phyloP scores from a whole-genome alignment of 805 yeast genomes.

The Sungouiozyma ichnusensis region DNA sequence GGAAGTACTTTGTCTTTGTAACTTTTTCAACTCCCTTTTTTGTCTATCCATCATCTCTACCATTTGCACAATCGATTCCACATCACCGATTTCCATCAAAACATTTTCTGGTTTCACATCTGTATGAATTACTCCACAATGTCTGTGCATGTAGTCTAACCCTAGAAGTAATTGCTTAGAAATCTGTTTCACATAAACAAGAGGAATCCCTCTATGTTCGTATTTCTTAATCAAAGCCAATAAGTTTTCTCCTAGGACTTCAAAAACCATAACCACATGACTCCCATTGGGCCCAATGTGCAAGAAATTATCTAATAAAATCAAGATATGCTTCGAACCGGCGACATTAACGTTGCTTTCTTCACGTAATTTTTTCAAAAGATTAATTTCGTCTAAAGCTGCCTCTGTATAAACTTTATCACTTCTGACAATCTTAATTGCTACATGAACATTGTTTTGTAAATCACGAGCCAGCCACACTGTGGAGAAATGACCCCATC shows the following conservation, averaged over 20 bases:
- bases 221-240: slow-evolving; percentile 73
- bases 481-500: slow-evolving; percentile 98
- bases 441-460: slow-evolving; percentile 58
- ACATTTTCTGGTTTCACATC: slow-evolving; percentile 74
- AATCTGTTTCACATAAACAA: slow-evolving; percentile 66
- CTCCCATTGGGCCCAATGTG: slow-evolving; percentile 86
- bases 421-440: slow-evolving; percentile 86
- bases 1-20: slow-evolving; percentile 31
- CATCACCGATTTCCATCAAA: slow-evolving; percentile 72
- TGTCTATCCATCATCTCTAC: slow-evolving; percentile 52
- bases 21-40: slow-evolving; percentile 33
- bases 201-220: slow-evolving; percentile 70
- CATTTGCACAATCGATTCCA: slow-evolving; percentile 61
- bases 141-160: slow-evolving; percentile 49
- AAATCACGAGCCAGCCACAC: slow-evolving; percentile 79
- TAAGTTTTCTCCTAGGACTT: slow-evolving; percentile 89
- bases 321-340: slow-evolving; percentile 75
- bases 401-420: slow-evolving; percentile 89
- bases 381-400: slow-evolving; percentile 83
- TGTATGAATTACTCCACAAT: slow-evolving; percentile 65
- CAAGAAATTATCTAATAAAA: slow-evolving; percentile 70
- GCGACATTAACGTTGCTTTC: slow-evolving; percentile 35
- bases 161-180: slow-evolving; percentile 69
- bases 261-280: slow-evolving; percentile 95
- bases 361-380: slow-evolving; percentile 46